Evolutionary conservation across 441 rosid species (phyloP).

Genomic region (Populus hybrid): DNA sequence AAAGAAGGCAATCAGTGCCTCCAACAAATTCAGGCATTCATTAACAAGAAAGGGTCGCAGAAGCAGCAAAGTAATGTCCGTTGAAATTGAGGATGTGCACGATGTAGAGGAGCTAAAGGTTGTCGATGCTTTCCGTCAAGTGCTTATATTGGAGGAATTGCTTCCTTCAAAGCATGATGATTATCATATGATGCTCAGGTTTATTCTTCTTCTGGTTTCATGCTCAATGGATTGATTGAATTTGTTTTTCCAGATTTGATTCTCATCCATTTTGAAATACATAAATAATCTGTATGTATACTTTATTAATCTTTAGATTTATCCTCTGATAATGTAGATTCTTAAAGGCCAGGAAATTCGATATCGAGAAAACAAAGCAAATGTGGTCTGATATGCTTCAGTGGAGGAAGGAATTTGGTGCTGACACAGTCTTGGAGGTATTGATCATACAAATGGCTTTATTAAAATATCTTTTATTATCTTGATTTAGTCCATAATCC

Average conservation of each 20-base stretch:
- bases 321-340: slow-evolving; percentile 38
- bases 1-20: slow-evolving; percentile 59
- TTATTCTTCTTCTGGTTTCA: slow-evolving; percentile 1
- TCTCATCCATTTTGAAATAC: background rate
- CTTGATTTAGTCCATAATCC: slow-evolving; percentile 2
- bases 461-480: background rate
- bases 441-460: background rate
- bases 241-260: background rate
- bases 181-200: slow-evolving; percentile 84
- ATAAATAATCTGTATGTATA: background rate
- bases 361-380: slow-evolving; percentile 72
- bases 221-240: background rate
- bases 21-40: slow-evolving; percentile 68
- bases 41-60: slow-evolving; percentile 56
- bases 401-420: slow-evolving; percentile 82
- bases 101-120: slow-evolving; percentile 70
- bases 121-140: slow-evolving; percentile 76
- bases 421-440: slow-evolving; percentile 71
- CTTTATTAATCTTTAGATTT: slow-evolving; percentile 9
- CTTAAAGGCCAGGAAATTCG: slow-evolving; percentile 85
- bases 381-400: slow-evolving; percentile 88
- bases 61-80: slow-evolving; percentile 67
- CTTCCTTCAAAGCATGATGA: slow-evolving; percentile 75
- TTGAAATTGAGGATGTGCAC: slow-evolving; percentile 71
- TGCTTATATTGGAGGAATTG: slow-evolving; percentile 60